Conservation (phyloP, 805 yeast species). For the Ascoidea tarda region DNA sequence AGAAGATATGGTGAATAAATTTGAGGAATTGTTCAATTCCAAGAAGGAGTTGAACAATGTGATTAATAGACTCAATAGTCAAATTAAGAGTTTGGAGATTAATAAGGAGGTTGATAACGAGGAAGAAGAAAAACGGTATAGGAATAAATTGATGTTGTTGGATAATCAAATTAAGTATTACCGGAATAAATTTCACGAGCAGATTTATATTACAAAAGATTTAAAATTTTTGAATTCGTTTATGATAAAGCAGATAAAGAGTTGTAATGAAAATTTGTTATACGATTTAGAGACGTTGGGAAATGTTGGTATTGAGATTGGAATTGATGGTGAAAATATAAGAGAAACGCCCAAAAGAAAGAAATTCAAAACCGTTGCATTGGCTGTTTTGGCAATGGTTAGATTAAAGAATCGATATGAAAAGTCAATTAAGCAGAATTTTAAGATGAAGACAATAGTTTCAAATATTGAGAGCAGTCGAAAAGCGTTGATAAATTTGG, state of each 20-base stretch:
- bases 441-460: no score
- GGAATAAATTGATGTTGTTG: not conserved
- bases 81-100: conserved; percentile 10
- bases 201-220: conserved; percentile 12
- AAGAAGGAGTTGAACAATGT: conserved; percentile 11
- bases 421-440: conserved; percentile 1
- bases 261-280: conserved; percentile 16
- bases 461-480: no score
- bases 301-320: conserved; percentile 10
- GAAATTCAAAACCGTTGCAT: conserved; percentile 13
- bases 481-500: no score
- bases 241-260: conserved; percentile 15
- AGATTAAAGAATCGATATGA: conserved; percentile 14
- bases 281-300: conserved; percentile 16
- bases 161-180: conserved; percentile 3
- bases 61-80: conserved; percentile 15
- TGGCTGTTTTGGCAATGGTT: conserved; percentile 16
- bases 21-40: conserved; percentile 8
- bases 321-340: conserved; percentile 14
- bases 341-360: conserved; percentile 3
- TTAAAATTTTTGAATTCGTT: conserved; percentile 18
- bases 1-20: conserved; percentile 1
- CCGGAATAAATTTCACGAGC: conserved; percentile 8
- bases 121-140: not conserved
- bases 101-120: not conserved